A percentile compares a stretch with the other conserved stretches of the same genome.
Conservation (phyloP, 495 filamentous ascomycete species). For the Podospora bellae-mahoneyi region DNA sequence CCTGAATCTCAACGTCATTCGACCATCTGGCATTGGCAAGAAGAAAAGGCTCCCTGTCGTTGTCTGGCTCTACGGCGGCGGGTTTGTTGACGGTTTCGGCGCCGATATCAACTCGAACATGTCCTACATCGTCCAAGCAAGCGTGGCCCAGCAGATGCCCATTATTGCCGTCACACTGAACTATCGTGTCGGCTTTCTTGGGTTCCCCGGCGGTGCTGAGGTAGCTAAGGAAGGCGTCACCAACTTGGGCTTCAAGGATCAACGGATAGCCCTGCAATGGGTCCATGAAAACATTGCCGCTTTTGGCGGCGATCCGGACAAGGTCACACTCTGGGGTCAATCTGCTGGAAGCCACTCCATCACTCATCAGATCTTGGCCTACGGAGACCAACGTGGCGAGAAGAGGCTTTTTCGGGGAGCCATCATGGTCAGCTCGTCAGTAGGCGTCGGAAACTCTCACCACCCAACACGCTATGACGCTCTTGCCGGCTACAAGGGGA, state of each 20-base stretch:
- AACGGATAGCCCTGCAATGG: conserved; percentile 29
- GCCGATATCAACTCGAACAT: conserved; percentile 18
- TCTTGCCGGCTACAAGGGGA: background rate
- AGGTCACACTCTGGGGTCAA: conserved; percentile 29
- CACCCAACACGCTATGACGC: background rate
- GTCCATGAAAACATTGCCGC: conserved; percentile 47
- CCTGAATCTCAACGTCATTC: conserved; percentile 41
- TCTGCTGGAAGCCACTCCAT: conserved; percentile 15
- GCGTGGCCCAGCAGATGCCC: conserved; percentile 34
- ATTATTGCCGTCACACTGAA: conserved; percentile 34
- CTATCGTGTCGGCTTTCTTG: conserved; percentile 31
- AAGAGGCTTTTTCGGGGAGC: background rate
- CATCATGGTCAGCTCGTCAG: background rate
- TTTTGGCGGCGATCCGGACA: conserved; percentile 44
- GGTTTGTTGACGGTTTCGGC: conserved; percentile 28
- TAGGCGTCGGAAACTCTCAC: background rate
- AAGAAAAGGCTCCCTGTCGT: conserved; percentile 40
- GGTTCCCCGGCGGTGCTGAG: conserved; percentile 16
- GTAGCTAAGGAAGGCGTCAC: background rate
- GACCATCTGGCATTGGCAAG: conserved; percentile 25
- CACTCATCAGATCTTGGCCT: background rate
- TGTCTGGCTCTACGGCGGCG: conserved; percentile 42
- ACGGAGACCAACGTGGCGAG: background rate
- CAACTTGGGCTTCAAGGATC: conserved; percentile 34
- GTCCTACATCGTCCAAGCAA: conserved; percentile 2